Percentiles rank a stretch among this genome's conserved stretches.
These are phyloP conservation scores for Hyphodiscus hymeniophilus DNA, from an alignment of 495 filamentous ascomycete genomes.

Conservation along the genomic window DNA sequence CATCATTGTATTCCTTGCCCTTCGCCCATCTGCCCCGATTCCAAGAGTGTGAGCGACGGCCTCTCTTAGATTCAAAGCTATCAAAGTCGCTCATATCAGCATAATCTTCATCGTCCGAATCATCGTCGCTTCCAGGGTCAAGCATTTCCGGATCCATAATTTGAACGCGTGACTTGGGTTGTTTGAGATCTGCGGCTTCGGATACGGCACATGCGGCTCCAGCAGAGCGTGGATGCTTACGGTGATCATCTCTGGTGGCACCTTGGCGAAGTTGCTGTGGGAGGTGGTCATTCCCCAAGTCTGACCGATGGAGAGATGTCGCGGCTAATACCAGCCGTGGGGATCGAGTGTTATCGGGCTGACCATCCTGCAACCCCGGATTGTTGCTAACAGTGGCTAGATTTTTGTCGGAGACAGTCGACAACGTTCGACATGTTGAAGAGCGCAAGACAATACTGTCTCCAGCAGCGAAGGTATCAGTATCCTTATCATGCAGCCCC, in stretches of 20 bases:
- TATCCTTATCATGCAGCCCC: not conserved
- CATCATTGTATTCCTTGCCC: slow-evolving; percentile 9
- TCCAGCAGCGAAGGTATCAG: not conserved
- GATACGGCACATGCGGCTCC: too few species aligned
- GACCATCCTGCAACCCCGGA: not conserved
- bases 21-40: slow-evolving; percentile 16
- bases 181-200: not conserved
- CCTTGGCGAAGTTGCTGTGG: not conserved
- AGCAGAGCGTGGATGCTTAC: not conserved
- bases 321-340: not conserved
- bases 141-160: not conserved
- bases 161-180: not conserved
- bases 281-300: slow-evolving; percentile 1
- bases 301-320: not conserved
- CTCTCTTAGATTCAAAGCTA: slow-evolving; percentile 9
- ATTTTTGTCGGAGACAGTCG: not conserved
- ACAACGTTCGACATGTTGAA: not conserved
- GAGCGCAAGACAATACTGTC: not conserved
- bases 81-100: slow-evolving; percentile 10
- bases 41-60: slow-evolving; percentile 9
- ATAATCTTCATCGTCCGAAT: slow-evolving; percentile 20
- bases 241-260: not conserved
- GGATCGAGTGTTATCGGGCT: not conserved
- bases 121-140: not conserved
- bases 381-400: not conserved